A percentile compares a stretch with the other conserved stretches of the same genome.
These are phyloP conservation scores for Ophiostoma sp. DNA, from an alignment of 2,329 filamentous ascomycete genomes.

Conservation along the genomic window DNA sequence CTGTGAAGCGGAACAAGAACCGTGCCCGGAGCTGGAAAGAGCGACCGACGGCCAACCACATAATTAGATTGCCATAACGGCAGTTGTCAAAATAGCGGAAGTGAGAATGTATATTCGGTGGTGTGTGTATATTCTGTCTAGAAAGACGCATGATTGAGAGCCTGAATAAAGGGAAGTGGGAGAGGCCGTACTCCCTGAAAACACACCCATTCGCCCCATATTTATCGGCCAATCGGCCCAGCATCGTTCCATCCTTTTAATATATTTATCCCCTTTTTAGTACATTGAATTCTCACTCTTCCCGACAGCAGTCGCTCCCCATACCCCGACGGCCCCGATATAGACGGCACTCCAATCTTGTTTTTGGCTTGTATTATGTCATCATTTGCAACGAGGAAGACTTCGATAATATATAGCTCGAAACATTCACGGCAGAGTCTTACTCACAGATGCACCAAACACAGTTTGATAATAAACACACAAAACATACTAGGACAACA, in stretches of 20 bases:
- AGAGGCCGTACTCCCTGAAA: too few relatives aligned
- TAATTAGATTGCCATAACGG: not conserved
- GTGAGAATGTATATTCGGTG: too few relatives aligned
- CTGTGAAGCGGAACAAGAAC: not conserved
- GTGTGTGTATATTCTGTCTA: too few relatives aligned
- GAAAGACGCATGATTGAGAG: too few relatives aligned
- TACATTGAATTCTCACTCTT: too few relatives aligned
- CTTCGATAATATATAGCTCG: not conserved
- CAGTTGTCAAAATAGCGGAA: too few relatives aligned
- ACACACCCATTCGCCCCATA: too few relatives aligned
- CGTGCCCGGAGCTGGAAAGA: not conserved
- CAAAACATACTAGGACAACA: not conserved
- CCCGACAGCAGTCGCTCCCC: too few relatives aligned
- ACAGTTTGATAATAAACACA: not conserved
- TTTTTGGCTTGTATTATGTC: slow-evolving; percentile 2
- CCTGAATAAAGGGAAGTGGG: too few relatives aligned
- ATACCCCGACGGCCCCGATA: not conserved
- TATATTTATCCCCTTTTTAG: too few relatives aligned
- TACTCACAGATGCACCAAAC: not conserved
- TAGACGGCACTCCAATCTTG: not conserved
- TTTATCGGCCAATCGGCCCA: too few relatives aligned
- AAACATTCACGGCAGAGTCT: not conserved
- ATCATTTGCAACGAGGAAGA: not conserved
- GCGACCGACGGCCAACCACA: not conserved
- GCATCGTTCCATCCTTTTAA: too few relatives aligned